Percentiles rank a stretch among this genome's conserved stretches.
Conservation (phyloP, 768 basidiomycete genomes). For the Mycena crocata region DNA sequence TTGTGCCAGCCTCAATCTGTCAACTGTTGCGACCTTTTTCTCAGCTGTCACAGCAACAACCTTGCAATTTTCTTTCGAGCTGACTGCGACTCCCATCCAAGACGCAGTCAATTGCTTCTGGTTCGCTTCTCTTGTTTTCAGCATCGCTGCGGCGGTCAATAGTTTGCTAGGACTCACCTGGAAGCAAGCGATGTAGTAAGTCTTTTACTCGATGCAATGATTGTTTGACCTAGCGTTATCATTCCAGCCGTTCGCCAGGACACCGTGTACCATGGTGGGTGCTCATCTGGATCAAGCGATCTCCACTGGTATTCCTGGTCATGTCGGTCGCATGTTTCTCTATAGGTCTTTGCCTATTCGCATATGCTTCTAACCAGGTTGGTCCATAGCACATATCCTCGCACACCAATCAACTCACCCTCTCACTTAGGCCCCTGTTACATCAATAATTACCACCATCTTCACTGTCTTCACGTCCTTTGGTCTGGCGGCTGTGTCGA, state of each 20-base stretch:
- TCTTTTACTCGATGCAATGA: slow-evolving; percentile 30
- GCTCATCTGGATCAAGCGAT: slow-evolving; percentile 88
- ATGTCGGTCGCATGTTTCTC: slow-evolving; percentile 88
- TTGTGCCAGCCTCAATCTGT: slow-evolving; percentile 64
- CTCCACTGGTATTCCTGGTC: slow-evolving; percentile 85
- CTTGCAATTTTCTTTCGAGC: slow-evolving; percentile 72
- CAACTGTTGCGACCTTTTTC: slow-evolving; percentile 84
- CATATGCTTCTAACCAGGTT: slow-evolving; percentile 80
- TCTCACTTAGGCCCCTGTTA: slow-evolving; percentile 60
- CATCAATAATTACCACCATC: slow-evolving; percentile 79
- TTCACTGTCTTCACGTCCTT: slow-evolving; percentile 81
- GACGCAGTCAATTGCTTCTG: slow-evolving; percentile 78
- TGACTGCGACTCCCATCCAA: slow-evolving; percentile 47
- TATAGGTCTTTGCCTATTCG: slow-evolving; percentile 79
- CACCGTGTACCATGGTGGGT: slow-evolving; percentile 88
- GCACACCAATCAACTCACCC: background rate
- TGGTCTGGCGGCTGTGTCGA: slow-evolving; percentile 75
- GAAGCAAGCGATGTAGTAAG: slow-evolving; percentile 88
- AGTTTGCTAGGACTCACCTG: slow-evolving; percentile 81
- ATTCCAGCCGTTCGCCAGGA: slow-evolving; percentile 73
- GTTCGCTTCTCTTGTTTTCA: slow-evolving; percentile 82
- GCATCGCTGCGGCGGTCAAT: slow-evolving; percentile 82
- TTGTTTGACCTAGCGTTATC: slow-evolving; percentile 1
- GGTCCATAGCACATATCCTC: slow-evolving; percentile 26
- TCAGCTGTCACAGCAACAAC: slow-evolving; percentile 81